phyloP scores from a whole-genome alignment of 2,329 filamentous ascomycete genomes.

The Epichloe sylvatica region DNA sequence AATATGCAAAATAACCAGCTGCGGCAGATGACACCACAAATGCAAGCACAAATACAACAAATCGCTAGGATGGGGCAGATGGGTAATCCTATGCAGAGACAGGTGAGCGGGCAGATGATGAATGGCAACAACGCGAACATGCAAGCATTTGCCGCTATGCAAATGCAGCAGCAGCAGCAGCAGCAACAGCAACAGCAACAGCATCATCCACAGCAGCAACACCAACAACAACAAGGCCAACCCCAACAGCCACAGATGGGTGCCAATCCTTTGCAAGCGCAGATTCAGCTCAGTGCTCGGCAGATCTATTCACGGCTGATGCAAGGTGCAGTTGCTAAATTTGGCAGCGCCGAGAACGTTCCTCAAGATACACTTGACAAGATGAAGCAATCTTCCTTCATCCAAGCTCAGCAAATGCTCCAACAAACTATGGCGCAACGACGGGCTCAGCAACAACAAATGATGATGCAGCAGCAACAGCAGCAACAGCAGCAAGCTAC shows the following conservation, averaged over 20 bases:
- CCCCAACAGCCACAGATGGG: slow-evolving; percentile 20
- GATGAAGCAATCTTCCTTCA: slow-evolving; percentile 29
- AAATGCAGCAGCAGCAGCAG: slow-evolving; percentile 19
- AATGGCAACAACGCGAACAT: slow-evolving; percentile 25
- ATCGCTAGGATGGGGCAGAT: slow-evolving; percentile 24
- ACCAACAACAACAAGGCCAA: slow-evolving; percentile 10
- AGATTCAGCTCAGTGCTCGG: slow-evolving; percentile 21
- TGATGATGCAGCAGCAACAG: slow-evolving; percentile 24
- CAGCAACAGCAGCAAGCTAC: slow-evolving; percentile 22
- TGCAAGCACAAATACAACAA: slow-evolving; percentile 25
- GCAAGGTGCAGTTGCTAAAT: slow-evolving; percentile 18
- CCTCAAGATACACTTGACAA: slow-evolving; percentile 31
- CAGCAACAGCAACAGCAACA: slow-evolving; percentile 23
- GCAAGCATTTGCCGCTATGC: slow-evolving; percentile 26
- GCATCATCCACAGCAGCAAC: slow-evolving; percentile 13
- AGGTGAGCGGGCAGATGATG: slow-evolving; percentile 27
- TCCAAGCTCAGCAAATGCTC: slow-evolving; percentile 24
- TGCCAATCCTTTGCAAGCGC: slow-evolving; percentile 16
- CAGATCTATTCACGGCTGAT: slow-evolving; percentile 28
- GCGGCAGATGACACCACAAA: slow-evolving; percentile 23
- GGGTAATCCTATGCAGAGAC: slow-evolving; percentile 25
- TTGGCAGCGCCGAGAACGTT: slow-evolving; percentile 29
- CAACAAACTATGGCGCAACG: slow-evolving; percentile 20
- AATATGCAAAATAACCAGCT: slow-evolving; percentile 25
- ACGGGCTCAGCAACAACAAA: slow-evolving; percentile 19